These are phyloP conservation scores for Fusarium sp. DNA, from an alignment of 2,329 filamentous ascomycete species.

Conservation along the genomic window DNA sequence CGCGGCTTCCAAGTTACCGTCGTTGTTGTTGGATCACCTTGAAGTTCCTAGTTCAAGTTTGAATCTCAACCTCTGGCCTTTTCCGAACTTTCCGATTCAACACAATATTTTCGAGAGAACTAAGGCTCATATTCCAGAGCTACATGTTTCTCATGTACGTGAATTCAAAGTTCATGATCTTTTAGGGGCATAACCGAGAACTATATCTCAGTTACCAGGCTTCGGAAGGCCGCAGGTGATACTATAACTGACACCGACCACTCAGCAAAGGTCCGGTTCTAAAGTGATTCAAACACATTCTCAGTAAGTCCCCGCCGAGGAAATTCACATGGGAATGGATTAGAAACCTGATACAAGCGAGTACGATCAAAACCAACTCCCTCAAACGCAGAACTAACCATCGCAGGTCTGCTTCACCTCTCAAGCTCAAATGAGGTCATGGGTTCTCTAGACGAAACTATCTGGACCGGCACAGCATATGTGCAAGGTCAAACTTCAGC, in stretches of 20 bases:
- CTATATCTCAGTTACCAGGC: not conserved
- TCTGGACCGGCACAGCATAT: constrained; percentile 35
- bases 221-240: not conserved
- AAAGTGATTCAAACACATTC: not conserved
- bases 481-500: constrained; percentile 48
- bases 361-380: not conserved
- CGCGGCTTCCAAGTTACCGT: no score
- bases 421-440: not conserved
- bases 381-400: not conserved
- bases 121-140: not conserved
- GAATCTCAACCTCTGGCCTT: not conserved
- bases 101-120: not conserved
- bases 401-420: not conserved
- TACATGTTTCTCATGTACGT: not conserved
- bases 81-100: not conserved
- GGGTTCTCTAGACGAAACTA: constrained; percentile 16
- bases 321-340: not conserved
- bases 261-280: no score
- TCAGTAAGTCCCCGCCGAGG: not conserved
- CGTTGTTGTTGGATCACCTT: not conserved
- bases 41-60: not conserved
- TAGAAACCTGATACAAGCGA: not conserved
- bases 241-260: not conserved
- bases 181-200: not conserved
- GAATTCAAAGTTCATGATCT: not conserved